These are phyloP conservation scores for Hyaloscypha finlandica DNA, from an alignment of 495 filamentous ascomycete genomes.

Conservation along the genomic window DNA sequence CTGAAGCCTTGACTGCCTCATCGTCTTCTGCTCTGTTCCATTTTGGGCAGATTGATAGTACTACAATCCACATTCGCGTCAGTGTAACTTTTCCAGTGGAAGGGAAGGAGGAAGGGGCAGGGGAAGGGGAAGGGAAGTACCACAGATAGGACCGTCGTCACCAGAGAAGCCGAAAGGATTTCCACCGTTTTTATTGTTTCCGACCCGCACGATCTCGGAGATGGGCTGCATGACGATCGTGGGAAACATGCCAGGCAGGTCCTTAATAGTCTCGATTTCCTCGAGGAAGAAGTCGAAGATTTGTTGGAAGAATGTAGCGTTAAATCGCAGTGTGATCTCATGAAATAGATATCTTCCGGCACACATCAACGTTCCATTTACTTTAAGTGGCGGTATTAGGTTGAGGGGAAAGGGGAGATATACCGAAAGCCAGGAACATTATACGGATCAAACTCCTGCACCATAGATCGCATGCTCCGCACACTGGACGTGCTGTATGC, in stretches of 20 bases:
- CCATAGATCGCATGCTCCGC: neutral
- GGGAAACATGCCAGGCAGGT: neutral
- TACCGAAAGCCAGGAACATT: neutral
- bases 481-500: neutral
- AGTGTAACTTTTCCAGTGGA: neutral
- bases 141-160: neutral
- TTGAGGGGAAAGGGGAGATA: neutral
- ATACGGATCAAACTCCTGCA: neutral
- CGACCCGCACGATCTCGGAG: neutral
- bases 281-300: neutral
- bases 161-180: conserved; percentile 3
- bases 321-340: neutral
- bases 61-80: conserved; percentile 10
- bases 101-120: neutral
- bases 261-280: neutral
- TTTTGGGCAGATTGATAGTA: neutral
- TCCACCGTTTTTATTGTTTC: neutral
- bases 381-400: neutral
- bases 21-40: conserved; percentile 3
- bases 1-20: neutral
- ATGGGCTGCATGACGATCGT: neutral
- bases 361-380: no score
- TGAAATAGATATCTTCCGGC: neutral
- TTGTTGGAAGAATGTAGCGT: neutral
- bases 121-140: neutral